Conservation (phyloP, 2,329 filamentous ascomycete genomes). For the Claviceps lovelessii region DNA sequence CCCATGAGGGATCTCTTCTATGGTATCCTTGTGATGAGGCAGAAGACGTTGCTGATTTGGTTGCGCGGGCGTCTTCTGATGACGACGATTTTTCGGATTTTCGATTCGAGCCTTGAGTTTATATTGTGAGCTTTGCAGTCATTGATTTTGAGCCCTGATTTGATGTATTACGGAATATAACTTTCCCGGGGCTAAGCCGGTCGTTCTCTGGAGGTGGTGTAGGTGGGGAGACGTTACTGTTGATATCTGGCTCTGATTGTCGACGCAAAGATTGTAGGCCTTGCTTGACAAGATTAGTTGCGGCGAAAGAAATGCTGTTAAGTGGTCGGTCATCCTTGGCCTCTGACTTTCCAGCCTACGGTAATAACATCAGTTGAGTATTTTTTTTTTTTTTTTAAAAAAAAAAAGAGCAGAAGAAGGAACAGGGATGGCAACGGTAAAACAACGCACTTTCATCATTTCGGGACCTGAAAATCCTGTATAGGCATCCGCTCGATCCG, state of each 20-base stretch:
- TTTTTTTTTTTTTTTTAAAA: no score
- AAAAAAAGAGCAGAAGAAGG: not conserved
- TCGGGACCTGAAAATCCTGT: conserved; percentile 70
- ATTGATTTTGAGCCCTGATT: conserved; percentile 38
- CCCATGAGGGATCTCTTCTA: conserved; percentile 21
- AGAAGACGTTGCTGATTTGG: conserved; percentile 30
- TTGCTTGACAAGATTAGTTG: conserved; percentile 83
- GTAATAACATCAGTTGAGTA: conserved; percentile 7
- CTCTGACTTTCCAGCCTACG: conserved; percentile 34
- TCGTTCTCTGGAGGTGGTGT: conserved; percentile 93
- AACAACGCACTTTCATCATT: conserved; percentile 52
- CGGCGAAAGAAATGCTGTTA: conserved; percentile 81
- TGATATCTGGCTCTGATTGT: conserved; percentile 69
- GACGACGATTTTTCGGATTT: conserved; percentile 42
- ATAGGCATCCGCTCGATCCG: conserved; percentile 65
- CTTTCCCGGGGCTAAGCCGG: conserved; percentile 42
- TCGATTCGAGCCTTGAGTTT: conserved; percentile 36
- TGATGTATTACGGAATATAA: conserved; percentile 41
- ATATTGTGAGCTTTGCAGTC: conserved; percentile 50
- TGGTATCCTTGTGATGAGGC: conserved; percentile 31
- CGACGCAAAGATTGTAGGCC: conserved; percentile 67
- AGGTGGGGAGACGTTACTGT: conserved; percentile 81
- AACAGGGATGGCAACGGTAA: not conserved
- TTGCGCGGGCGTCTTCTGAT: conserved; percentile 22
- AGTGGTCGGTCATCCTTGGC: conserved; percentile 65